Conservation (phyloP, 1,284 basidiomycete genomes). For the Heterobasidion irregulare region DNA sequence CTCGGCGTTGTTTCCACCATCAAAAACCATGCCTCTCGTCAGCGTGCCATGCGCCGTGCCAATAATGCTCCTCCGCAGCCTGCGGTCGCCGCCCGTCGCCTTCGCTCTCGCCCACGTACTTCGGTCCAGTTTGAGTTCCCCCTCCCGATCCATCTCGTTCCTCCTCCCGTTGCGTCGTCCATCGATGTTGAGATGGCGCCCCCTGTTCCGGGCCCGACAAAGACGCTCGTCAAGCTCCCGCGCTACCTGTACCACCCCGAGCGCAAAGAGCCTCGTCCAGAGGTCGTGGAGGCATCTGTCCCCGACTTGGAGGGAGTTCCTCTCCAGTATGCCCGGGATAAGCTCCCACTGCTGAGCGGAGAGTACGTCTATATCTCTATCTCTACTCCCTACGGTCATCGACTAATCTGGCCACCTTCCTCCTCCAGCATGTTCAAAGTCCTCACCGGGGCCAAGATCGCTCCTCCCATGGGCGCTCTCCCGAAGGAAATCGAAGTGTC, state of each 20-base stretch:
- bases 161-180: too few relatives aligned
- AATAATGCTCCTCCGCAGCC: neutral
- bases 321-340: neutral
- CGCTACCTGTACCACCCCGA: conserved; percentile 12
- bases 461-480: conserved; percentile 14
- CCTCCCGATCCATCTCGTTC: too few relatives aligned
- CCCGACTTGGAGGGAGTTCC: neutral
- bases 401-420: neutral
- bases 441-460: conserved; percentile 5
- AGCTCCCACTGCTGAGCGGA: neutral
- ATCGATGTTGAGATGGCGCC: neutral
- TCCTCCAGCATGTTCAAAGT: conserved; percentile 10
- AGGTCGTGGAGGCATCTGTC: neutral
- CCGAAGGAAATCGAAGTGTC: conserved; percentile 15
- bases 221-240: conserved; percentile 1
- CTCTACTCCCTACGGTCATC: neutral
- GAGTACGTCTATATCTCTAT: neutral
- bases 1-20: neutral
- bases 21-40: conserved; percentile 5
- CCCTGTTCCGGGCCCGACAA: neutral
- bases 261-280: conserved; percentile 8
- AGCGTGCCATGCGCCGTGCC: conserved; percentile 9
- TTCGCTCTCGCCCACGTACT: too few relatives aligned
- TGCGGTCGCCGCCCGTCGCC: too few relatives aligned
- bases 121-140: too few relatives aligned